These are phyloP conservation scores for Eutrema japonicum DNA, from an alignment of 345 rosid genomes.

Conservation along the genomic window DNA sequence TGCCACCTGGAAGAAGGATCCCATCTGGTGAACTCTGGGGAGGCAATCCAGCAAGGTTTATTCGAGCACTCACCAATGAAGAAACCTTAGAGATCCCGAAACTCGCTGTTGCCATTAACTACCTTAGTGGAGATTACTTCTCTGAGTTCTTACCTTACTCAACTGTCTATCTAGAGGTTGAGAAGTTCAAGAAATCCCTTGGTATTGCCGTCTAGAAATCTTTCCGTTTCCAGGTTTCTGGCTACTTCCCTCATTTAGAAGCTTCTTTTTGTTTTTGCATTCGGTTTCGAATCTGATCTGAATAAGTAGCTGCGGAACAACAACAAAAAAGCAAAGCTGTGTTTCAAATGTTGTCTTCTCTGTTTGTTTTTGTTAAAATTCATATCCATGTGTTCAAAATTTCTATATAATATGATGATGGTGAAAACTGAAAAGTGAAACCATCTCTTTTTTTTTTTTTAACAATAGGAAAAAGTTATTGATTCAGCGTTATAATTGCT, in stretches of 20 bases:
- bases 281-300: conserved; percentile 6
- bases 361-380: conserved; percentile 26
- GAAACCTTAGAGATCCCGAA: conserved; percentile 93
- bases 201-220: conserved; percentile 63
- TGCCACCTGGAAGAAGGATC: conserved; percentile 95
- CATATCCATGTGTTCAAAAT: conserved; percentile 14
- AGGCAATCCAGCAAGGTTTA: conserved; percentile 94
- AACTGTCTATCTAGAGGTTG: conserved; percentile 89
- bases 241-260: conserved; percentile 31
- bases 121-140: conserved; percentile 75
- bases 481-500: background rate
- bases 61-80: conserved; percentile 80
- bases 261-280: background rate
- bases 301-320: conserved; percentile 46
- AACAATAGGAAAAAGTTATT: background rate
- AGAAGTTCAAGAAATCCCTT: conserved; percentile 78
- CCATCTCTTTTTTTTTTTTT: background rate
- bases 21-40: conserved; percentile 99
- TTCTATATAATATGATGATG: conserved; percentile 33
- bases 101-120: conserved; percentile 92
- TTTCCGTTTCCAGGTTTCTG: conserved; percentile 37
- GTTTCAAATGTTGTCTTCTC: conserved; percentile 33
- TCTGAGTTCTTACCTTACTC: conserved; percentile 92
- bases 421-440: conserved; percentile 21
- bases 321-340: conserved; percentile 36